These are phyloP conservation scores for Diaporthe eres DNA, from an alignment of 2,329 filamentous ascomycete species.

Conservation along the genomic window DNA sequence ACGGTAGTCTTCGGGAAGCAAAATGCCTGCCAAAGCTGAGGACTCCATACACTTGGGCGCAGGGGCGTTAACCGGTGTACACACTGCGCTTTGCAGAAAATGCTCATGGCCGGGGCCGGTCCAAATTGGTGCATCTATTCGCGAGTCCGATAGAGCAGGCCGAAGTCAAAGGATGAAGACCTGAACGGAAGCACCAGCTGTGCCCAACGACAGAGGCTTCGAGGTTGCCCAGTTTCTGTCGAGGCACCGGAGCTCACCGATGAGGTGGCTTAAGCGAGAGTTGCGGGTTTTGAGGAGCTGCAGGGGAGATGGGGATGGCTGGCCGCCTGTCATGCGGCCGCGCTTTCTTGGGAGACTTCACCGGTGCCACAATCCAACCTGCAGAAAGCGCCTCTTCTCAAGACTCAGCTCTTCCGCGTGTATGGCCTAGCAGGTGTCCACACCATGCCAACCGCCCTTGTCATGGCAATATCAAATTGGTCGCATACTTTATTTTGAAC, in stretches of 20 bases:
- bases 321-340: background rate
- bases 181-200: background rate
- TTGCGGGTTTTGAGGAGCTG: background rate
- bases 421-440: background rate
- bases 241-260: slow-evolving; percentile 14
- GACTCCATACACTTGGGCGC: too few relatives aligned
- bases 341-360: background rate
- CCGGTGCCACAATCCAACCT: slow-evolving; percentile 12
- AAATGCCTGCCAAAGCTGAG: background rate
- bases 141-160: background rate
- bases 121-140: background rate
- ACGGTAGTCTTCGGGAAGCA: background rate
- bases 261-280: background rate
- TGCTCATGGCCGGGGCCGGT: background rate
- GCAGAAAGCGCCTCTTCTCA: slow-evolving; percentile 7
- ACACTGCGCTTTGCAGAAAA: background rate
- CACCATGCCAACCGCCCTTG: background rate
- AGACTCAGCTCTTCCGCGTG: background rate
- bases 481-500: background rate
- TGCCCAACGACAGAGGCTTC: background rate
- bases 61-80: too few relatives aligned
- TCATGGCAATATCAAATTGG: background rate
- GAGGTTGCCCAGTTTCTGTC: background rate
- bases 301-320: background rate
- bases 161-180: background rate